Evolutionary conservation across 768 basidiomycete genomes (phyloP), one percentile per base, ranked within the genome.

Genomic region (Saitozyma sp.): DNA sequence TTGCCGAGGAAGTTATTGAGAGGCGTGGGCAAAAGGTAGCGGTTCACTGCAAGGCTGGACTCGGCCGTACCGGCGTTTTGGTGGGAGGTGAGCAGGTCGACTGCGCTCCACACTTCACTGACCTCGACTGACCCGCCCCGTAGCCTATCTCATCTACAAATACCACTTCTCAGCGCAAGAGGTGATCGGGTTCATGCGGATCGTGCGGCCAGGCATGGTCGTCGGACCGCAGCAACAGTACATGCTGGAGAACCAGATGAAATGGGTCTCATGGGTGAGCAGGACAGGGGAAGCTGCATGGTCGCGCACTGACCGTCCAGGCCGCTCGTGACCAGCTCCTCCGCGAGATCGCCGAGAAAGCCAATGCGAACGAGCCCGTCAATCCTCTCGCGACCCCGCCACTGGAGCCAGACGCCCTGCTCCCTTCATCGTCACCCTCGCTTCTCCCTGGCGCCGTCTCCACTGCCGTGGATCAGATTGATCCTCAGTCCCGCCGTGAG

Each of bases 121-220:
- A 54, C 13, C 7, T 5, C 29, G 29, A 5, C 29, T 29, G 29
- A 29, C 2, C 29, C 29, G 5, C 2, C 8, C 41, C n/a, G 9
- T 59, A 82, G 96, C 95, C 9, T 98, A 97, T 83, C 85, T 99
- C 59, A 91, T 96, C 64, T 99, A 96, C 90, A 97, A 97, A 80
- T 95, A 97, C 72, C 91, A 91, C 19, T 99, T 99, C 78, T 92
- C 93, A 16, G 95, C 95, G 1, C 86, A 88, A 55, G 92, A 98
- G 80, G 96, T 89, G 6, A 98, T 98, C 60, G 96, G 89, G 0
- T 97, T 94, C 80, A 98, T 98, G 96, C 89, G 96, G 17, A 91
- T 99, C 69, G 88, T 96, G 59, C 87, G 96, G 50, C 96, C 96
- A 2, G 95, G 77, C 16, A 79, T 79, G 78, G 78, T 79, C 0